Evolutionary conservation across 1,284 basidiomycete genomes (phyloP), one percentile per base, ranked within the genome.

Genomic region (Marasmius tenuissimus): DNA sequence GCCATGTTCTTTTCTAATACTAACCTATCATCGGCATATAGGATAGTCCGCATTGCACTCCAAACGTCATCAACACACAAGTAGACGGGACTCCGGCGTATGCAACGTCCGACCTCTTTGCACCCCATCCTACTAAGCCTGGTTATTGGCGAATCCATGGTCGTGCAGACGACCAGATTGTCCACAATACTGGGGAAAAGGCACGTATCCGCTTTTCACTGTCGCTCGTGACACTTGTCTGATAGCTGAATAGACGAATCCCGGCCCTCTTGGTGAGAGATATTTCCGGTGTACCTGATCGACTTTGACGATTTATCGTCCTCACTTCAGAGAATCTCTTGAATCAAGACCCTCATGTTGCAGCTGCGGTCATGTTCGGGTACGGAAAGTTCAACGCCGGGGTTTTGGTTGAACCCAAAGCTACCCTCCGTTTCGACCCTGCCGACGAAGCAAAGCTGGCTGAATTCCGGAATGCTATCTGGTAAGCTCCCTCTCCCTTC

Each of bases 181-280:
- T 84, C 64, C 77, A 81, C 51, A 76, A 72, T 12, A 83, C 78
- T 4, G 83, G 83, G 14, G 82, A 84, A 66, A 84, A 84, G 75
- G 81, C 80, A 1, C 59, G 68, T 8, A 64, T 14, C 47, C 20
- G n/a, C 20, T 47, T 16, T 33, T 8, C n/a, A 35, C 14, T 22
- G 50, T 22, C 10, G 40, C 56, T n/a, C 34, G 14, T 16, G n/a
- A 38, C n/a, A 1, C 18, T 11, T 37, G 18, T 11, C n/a, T 18
- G 3, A 66, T 20, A 47, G 16, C 58, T 51, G 75, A 52, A 34
- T 57, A 76, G 72, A 76, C 74, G 1, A 78, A 78, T 67, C 75
- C 76, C 4, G 72, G 67, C 8, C 75, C 76, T 1, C 64, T 78
- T 38, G 75, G 76, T 75, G 62, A n/a, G 68, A 4, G 6, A 8